Base-by-base conservation (phyloP, 2,329 filamentous ascomycete species). In the Bisporella sp. region DNA sequence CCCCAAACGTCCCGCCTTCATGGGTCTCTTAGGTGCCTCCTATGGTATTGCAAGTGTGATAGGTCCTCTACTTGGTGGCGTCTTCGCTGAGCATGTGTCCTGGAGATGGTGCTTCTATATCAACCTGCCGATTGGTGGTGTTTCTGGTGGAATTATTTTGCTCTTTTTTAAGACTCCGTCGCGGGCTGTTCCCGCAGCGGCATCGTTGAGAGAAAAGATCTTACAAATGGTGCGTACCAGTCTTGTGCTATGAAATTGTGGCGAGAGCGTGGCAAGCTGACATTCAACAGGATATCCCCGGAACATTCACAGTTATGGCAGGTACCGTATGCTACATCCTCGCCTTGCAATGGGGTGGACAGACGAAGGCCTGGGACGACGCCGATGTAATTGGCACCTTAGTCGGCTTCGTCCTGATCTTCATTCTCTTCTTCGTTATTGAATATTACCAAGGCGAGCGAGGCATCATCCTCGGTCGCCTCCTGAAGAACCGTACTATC, bases 381-480 rank as follows among this genome's bases (percentile, higher is more conserved):
- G 65, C 66, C 30, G 49, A 60, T 11, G 68, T 75, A 39, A 68
- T 76, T 44, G 72, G 71, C 4, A 67, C 71, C 4, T 5, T 47
- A 6, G 67, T 75, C 44, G 70, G 70, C 6, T 67, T 65, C 54
- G 58, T 53, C 1, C 32, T 64, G 12, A 51, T 69, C 28, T 37
- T 68, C 4, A 50, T 62, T 7, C 55, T 59, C 21, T 75, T 73
- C 60, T 54, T 55, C 6, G 51, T 64, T 12, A 60, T 68, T 7
- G 69, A 75, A 54, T 71, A 61, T 48, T 71, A 58, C 35, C 68
- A 71, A 51, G 74, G 73, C 4, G 72, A 74, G 28, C 63, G 68
- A 2, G 75, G 76, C 33, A 78, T 79, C 69, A 66, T 81, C 2
- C 70, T 73, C 0, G 65, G 70, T 1, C 69, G 70, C 0, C 64